phyloP scores from a whole-genome alignment of 169 alveolate genomes.

The Cryptosporidium viatorum region DNA sequence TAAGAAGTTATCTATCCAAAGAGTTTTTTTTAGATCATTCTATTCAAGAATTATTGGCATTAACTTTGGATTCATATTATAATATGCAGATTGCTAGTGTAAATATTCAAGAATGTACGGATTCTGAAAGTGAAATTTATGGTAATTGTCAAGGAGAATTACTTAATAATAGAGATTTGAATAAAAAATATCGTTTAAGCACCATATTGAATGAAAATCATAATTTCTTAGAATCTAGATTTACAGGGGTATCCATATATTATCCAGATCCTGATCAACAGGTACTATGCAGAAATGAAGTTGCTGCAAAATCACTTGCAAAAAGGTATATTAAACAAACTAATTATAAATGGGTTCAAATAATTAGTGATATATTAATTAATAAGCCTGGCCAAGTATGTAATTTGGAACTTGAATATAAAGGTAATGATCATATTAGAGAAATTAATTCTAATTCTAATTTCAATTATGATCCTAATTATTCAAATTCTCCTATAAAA shows the following conservation, averaged over 20 bases:
- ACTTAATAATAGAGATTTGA: constrained; percentile 34
- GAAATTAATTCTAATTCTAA: neutral
- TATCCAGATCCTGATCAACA: constrained; percentile 78
- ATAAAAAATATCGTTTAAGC: neutral
- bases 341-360: constrained; percentile 42
- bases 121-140: constrained; percentile 2
- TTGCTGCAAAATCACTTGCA: constrained; percentile 27
- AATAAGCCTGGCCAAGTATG: constrained; percentile 58
- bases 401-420: neutral
- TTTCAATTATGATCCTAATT: neutral
- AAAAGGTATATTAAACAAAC: constrained; percentile 21
- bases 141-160: neutral
- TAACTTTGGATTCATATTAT: constrained; percentile 72
- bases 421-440: neutral
- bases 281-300: constrained; percentile 44
- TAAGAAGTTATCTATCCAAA: constrained; percentile 73
- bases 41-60: constrained; percentile 72
- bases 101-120: constrained; percentile 38
- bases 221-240: constrained; percentile 51
- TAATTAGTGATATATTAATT: constrained; percentile 30
- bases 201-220: neutral
- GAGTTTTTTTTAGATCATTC: constrained; percentile 74
- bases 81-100: constrained; percentile 70
- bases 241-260: constrained; percentile 78
- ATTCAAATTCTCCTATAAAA: neutral